Evolutionary conservation across 1,284 basidiomycete species (phyloP).

Genomic region (Meira nashicola): DNA sequence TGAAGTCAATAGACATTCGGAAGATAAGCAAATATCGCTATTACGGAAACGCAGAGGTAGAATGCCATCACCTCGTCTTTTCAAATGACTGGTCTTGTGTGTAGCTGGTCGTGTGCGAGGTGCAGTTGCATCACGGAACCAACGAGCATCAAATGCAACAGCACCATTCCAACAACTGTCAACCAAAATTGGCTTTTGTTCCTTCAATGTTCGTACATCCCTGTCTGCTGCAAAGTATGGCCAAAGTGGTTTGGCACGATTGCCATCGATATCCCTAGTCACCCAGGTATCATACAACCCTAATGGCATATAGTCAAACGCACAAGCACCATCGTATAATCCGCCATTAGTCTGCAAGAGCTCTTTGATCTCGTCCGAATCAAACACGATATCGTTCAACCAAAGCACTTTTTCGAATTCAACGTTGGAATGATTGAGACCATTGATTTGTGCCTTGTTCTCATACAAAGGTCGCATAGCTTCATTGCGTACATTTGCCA

Average conservation of each 20-base stretch:
- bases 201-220: not conserved
- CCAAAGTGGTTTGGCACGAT: slow-evolving; percentile 11
- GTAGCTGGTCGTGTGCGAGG: not conserved
- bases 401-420: not conserved
- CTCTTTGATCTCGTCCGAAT: not conserved
- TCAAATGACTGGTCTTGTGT: not conserved
- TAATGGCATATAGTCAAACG: slow-evolving; percentile 1
- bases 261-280: not conserved
- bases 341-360: slow-evolving; percentile 2
- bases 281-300: slow-evolving; percentile 13
- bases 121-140: not conserved
- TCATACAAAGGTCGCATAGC: not conserved
- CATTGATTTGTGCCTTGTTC: not conserved
- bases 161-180: slow-evolving; percentile 11
- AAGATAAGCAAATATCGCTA: not conserved
- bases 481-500: slow-evolving; percentile 6
- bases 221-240: not conserved
- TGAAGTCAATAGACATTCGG: slow-evolving; percentile 5
- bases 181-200: not conserved
- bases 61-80: not conserved
- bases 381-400: slow-evolving; percentile 8
- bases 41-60: not conserved
- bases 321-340: slow-evolving; percentile 5
- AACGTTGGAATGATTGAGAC: no score
- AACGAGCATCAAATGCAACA: slow-evolving; percentile 4